Evolutionary conservation across 208 protist species (phyloP), one percentile per base, ranked within the genome.

Genomic region (Trypanosoma brucei): DNA sequence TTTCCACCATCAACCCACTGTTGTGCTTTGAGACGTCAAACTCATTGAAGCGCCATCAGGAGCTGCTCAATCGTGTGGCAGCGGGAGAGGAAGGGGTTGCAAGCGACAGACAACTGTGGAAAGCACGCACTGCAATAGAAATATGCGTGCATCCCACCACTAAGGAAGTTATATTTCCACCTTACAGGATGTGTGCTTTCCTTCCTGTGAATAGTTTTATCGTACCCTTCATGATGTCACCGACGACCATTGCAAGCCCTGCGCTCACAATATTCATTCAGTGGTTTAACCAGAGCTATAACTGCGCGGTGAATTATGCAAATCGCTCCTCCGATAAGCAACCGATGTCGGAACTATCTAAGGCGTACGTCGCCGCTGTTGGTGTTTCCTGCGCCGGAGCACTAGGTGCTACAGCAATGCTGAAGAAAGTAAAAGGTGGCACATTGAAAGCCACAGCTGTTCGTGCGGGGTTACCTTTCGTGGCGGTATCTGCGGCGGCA

Each of bases 201-300:
- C 75, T 97, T 44, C 95, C 95, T 3, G 80, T 93, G 60, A 98
- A 98, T 76, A 84, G 84, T 57, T 55, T 94, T 37, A 82, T 98
- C 46, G 87, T 94, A 36, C 83, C 87, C 1, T 88, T 86, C 70
- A 95, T 97, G 86, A 88, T 97, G 84, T 57, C 72, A 37, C 86
- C 85, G n/a, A 57, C 73, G n/a, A 90, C 84, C 9, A 64, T 88
- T 42, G 76, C 67, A 42, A 84, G 83, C 64, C 62, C 90, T 9
- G 63, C 76, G 2, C 82, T 79, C 58, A 93, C 85, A 13, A 51
- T 97, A 14, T 83, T 82, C 45, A 93, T 96, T 56, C 94, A 98
- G 81, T 96, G 81, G 84, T 81, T 96, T 52, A 97, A 97, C 65
- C 92, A 97, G 75, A 95, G 84, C 70, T 97, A 95, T 70, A 96